Evolutionary conservation across 768 basidiomycete genomes (phyloP).

Genomic region (Paxillus ammoniavirescens): DNA sequence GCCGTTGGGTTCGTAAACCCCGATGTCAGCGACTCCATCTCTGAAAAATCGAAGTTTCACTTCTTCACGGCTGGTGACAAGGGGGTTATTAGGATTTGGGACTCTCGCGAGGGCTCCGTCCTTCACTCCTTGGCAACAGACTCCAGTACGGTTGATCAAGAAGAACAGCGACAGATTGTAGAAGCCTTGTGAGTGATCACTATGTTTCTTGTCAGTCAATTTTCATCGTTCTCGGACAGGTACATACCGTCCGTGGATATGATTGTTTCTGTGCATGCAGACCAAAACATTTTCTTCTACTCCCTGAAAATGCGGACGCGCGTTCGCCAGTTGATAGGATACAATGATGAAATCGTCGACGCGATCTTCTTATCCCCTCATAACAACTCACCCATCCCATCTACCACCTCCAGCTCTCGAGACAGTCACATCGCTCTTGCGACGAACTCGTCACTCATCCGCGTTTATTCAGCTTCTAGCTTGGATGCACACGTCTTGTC

Average conservation of each 20-base stretch:
- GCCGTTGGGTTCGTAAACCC: conserved; percentile 69
- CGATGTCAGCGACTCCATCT: conserved; percentile 44
- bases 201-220: conserved; percentile 3
- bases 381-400: conserved; percentile 21
- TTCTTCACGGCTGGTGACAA: conserved; percentile 94
- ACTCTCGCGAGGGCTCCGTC: conserved; percentile 62
- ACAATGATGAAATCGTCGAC: conserved; percentile 98
- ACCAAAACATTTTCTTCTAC: conserved; percentile 95
- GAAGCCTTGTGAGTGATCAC: conserved; percentile 70
- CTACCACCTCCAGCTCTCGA: conserved; percentile 21
- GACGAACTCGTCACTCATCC: conserved; percentile 96
- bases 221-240: conserved; percentile 39
- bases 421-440: conserved; percentile 88
- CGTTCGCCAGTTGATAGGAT: conserved; percentile 86
- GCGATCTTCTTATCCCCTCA: conserved; percentile 67
- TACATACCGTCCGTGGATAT: conserved; percentile 64
- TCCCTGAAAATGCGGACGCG: conserved; percentile 66
- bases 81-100: conserved; percentile 84
- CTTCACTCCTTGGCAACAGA: conserved; percentile 56
- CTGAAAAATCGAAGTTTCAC: conserved; percentile 39
- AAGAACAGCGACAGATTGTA: conserved; percentile 83
- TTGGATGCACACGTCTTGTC: conserved; percentile 84
- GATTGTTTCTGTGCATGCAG: conserved; percentile 84
- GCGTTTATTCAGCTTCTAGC: conserved; percentile 74
- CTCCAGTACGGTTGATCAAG: conserved; percentile 45